Evolutionary conservation across 805 yeast genomes (phyloP).

Genomic region (Starmerella stigmatis): DNA sequence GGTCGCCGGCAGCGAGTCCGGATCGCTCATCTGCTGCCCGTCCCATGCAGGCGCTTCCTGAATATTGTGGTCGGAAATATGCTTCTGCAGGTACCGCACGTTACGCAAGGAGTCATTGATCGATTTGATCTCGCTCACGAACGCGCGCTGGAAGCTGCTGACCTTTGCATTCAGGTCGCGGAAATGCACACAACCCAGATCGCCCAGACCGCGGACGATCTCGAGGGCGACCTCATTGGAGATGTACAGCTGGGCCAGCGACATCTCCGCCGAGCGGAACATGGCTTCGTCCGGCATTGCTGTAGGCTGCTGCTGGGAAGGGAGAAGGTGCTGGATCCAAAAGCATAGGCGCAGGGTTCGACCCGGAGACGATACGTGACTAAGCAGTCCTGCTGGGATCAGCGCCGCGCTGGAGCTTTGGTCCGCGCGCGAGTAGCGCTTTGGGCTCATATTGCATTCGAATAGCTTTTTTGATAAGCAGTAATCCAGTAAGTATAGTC

Average conservation of each 20-base stretch:
- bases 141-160: conserved; percentile 78
- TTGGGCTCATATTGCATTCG: neutral
- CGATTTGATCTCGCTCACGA: conserved; percentile 74
- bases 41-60: conserved; percentile 32
- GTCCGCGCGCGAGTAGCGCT: too few species aligned
- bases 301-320: neutral
- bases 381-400: neutral
- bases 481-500: too few species aligned
- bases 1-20: conserved; percentile 59
- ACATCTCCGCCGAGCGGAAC: conserved; percentile 85
- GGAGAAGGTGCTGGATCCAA: neutral
- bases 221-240: conserved; percentile 86
- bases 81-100: conserved; percentile 37
- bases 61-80: conserved; percentile 29
- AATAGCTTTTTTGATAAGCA: too few species aligned
- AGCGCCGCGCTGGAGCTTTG: too few species aligned
- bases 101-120: conserved; percentile 86
- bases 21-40: conserved; percentile 38
- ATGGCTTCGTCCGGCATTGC: conserved; percentile 28
- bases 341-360: neutral
- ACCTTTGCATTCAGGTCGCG: conserved; percentile 76
- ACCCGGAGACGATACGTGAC: neutral
- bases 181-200: conserved; percentile 75
- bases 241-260: conserved; percentile 79
- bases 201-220: conserved; percentile 76